A percentile compares a stretch with the other conserved stretches of the same genome.
These are phyloP conservation scores for Fraxinus anomala DNA, from an alignment of 257 asterid genomes.

Conservation along the genomic window DNA sequence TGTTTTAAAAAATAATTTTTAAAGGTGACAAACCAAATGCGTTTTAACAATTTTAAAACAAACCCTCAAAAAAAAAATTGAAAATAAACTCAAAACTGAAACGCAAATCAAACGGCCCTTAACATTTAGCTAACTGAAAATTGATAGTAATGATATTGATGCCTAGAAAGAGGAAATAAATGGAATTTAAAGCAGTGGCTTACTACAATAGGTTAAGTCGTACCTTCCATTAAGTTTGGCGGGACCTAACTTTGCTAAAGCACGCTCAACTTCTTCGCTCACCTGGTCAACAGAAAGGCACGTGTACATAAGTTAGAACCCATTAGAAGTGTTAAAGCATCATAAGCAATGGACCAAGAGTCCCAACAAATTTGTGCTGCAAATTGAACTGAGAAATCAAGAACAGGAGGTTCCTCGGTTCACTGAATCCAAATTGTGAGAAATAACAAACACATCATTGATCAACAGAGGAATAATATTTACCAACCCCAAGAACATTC, in stretches of 20 bases:
- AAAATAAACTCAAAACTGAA: no score
- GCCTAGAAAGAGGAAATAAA: background rate
- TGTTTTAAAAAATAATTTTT: no score
- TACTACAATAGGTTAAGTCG: slow-evolving; percentile 1
- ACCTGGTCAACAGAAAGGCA: slow-evolving; percentile 59
- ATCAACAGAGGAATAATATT: background rate
- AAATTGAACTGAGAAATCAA: background rate
- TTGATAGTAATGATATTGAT: background rate
- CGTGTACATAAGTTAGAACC: background rate
- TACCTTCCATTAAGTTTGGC: slow-evolving; percentile 80
- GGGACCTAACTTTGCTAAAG: slow-evolving; percentile 84
- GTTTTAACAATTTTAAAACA: no score
- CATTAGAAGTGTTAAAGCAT: background rate
- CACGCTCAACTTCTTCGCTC: slow-evolving; percentile 99
- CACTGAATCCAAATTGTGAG: background rate
- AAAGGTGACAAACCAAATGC: no score
- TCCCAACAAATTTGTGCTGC: background rate
- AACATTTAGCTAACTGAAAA: slow-evolving; percentile 2
- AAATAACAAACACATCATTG: background rate
- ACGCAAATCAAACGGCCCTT: background rate
- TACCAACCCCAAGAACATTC: background rate
- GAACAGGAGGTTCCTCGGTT: background rate
- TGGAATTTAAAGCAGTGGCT: background rate
- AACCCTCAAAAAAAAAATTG: no score
- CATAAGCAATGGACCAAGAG: background rate